Conservation (phyloP, 352 stramenopile genomes). For the Thraustochytrium sp. region DNA sequence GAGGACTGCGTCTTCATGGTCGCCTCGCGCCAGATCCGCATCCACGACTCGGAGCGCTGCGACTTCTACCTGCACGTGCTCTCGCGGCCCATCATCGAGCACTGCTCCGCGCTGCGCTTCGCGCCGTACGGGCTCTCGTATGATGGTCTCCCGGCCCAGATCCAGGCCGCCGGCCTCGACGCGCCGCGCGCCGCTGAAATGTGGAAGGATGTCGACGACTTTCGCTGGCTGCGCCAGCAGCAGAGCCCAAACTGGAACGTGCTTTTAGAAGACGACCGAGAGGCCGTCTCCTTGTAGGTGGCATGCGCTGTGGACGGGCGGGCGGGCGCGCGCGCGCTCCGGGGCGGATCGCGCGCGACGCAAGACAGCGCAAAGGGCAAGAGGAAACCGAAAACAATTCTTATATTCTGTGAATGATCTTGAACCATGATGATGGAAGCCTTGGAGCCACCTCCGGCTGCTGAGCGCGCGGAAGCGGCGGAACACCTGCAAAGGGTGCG, state of each 20-base stretch:
- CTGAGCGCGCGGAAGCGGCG: too few relatives aligned
- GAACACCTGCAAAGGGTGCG: too few relatives aligned
- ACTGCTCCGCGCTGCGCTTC: constrained; percentile 73
- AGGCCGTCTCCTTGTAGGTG: background rate
- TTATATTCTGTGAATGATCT: too few relatives aligned
- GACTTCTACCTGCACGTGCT: constrained; percentile 70
- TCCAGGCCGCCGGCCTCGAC: constrained; percentile 58
- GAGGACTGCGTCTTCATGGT: constrained; percentile 68
- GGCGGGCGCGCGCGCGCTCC: too few relatives aligned
- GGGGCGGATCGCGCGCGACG: too few relatives aligned
- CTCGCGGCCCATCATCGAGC: constrained; percentile 80
- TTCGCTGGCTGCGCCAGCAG: constrained; percentile 78
- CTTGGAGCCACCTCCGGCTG: too few relatives aligned
- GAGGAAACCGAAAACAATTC: too few relatives aligned
- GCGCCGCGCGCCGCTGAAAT: constrained; percentile 58
- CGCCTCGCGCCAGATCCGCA: constrained; percentile 71
- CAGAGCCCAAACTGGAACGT: constrained; percentile 75
- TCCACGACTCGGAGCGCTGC: constrained; percentile 65
- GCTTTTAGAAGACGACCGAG: constrained; percentile 56
- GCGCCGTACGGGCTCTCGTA: constrained; percentile 67
- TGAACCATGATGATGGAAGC: too few relatives aligned
- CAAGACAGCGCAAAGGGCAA: too few relatives aligned
- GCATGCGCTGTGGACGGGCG: too few relatives aligned
- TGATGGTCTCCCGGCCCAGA: constrained; percentile 58
- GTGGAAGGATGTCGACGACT: constrained; percentile 81